Evolutionary conservation across 2,329 filamentous ascomycete genomes (phyloP).

Genomic region (Aspergillus fischeri): DNA sequence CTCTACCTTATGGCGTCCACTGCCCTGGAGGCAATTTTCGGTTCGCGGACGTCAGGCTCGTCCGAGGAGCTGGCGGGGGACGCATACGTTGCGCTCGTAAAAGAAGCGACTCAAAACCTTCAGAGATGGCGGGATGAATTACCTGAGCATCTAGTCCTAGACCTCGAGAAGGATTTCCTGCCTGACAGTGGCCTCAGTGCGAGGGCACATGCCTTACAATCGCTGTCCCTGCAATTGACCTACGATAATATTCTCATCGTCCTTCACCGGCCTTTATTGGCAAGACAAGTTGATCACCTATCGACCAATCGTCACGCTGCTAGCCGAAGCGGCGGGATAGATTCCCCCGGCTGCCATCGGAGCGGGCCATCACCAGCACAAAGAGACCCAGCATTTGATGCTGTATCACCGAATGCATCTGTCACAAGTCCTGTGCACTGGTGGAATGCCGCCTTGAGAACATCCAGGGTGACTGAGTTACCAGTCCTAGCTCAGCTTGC

Average conservation of each 20-base stretch:
- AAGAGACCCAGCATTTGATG: slow-evolving; percentile 3
- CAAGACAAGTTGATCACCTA: slow-evolving; percentile 32
- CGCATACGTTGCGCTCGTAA: slow-evolving; percentile 15
- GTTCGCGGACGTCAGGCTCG: slow-evolving; percentile 17
- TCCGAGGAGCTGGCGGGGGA: slow-evolving; percentile 17
- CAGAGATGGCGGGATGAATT: slow-evolving; percentile 15
- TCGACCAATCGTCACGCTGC: slow-evolving; percentile 8
- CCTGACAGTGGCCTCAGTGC: slow-evolving; percentile 2
- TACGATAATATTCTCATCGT: slow-evolving; percentile 44
- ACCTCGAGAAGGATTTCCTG: slow-evolving; percentile 16
- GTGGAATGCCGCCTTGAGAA: slow-evolving; percentile 37
- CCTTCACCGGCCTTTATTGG: slow-evolving; percentile 40
- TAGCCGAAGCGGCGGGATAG: not conserved
- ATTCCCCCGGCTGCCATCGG: not conserved
- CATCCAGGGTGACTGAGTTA: slow-evolving; percentile 33
- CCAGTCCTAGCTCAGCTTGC: slow-evolving; percentile 34
- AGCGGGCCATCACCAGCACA: not conserved
- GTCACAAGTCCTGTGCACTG: slow-evolving; percentile 17
- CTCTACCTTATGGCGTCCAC: slow-evolving; percentile 22
- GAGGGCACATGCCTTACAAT: slow-evolving; percentile 30
- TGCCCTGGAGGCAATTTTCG: slow-evolving; percentile 21
- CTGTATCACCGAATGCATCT: not conserved
- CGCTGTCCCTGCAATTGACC: slow-evolving; percentile 42
- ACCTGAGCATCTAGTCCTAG: slow-evolving; percentile 14
- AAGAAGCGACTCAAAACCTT: slow-evolving; percentile 15